phyloP scores from a whole-genome alignment of 768 basidiomycete species.

The Phanerodontia chrysosporium region DNA sequence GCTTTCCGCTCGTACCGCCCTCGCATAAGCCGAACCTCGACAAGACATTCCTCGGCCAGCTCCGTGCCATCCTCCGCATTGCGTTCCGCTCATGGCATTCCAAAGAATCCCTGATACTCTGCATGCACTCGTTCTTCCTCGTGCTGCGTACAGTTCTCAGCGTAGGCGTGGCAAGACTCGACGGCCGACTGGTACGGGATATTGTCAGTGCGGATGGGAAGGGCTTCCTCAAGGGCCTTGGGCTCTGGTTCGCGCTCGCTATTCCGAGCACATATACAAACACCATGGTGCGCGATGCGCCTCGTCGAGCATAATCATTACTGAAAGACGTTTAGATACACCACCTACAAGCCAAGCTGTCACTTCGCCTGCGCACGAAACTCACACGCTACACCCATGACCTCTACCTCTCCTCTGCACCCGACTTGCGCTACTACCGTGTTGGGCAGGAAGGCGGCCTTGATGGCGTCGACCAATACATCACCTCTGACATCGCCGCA shows the following conservation, averaged over 20 bases:
- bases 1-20: conserved; percentile 58
- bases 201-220: conserved; percentile 82
- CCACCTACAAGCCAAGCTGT: conserved; percentile 82
- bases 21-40: conserved; percentile 63
- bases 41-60: conserved; percentile 63
- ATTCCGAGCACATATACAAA: conserved; percentile 95
- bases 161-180: conserved; percentile 81
- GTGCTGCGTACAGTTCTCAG: conserved; percentile 84
- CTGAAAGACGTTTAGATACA: conserved; percentile 53
- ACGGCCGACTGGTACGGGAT: conserved; percentile 86
- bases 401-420: conserved; percentile 77
- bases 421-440: conserved; percentile 68
- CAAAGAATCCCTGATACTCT: conserved; percentile 70
- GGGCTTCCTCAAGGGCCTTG: conserved; percentile 79
- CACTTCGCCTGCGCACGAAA: conserved; percentile 77
- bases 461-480: conserved; percentile 85
- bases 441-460: conserved; percentile 30
- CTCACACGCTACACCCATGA: conserved; percentile 90
- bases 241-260: conserved; percentile 85
- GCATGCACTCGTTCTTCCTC: conserved; percentile 80
- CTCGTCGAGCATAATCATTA: not conserved
- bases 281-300: conserved; percentile 61
- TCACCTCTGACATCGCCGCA: conserved; percentile 87
- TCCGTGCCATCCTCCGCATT: conserved; percentile 71
- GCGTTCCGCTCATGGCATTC: conserved; percentile 59